These are phyloP conservation scores for Galium porrigens DNA, from an alignment of 305 asterid species.

Conservation along the genomic window DNA sequence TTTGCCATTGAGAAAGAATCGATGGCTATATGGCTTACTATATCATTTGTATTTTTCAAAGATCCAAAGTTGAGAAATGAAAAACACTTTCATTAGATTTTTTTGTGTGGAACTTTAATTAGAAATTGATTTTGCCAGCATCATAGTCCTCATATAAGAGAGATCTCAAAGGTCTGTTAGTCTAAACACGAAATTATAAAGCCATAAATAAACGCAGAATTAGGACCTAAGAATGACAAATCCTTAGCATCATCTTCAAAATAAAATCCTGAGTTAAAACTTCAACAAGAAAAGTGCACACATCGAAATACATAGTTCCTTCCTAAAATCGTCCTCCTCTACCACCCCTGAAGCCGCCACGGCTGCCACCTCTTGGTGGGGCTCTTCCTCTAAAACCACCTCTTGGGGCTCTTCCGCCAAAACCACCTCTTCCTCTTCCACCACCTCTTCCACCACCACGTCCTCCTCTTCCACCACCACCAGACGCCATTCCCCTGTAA, in stretches of 20 bases:
- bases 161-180: neutral
- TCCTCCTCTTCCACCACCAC: constrained; percentile 44
- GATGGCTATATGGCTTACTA: neutral
- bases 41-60: neutral
- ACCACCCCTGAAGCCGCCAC: constrained; percentile 80
- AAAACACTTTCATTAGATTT: neutral
- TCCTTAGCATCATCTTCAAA: constrained; percentile 12
- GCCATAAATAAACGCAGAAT: neutral
- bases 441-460: constrained; percentile 45
- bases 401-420: constrained; percentile 35
- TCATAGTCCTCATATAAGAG: neutral
- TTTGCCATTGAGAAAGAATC: neutral
- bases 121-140: neutral
- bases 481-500: constrained; percentile 35
- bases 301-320: constrained; percentile 12
- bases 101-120: too few relatives aligned
- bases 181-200: neutral
- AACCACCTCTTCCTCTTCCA: constrained; percentile 36
- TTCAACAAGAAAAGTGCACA: constrained; percentile 3
- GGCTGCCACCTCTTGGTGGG: constrained; percentile 39
- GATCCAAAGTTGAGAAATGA: neutral
- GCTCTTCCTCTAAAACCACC: constrained; percentile 71
- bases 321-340: constrained; percentile 61
- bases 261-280: constrained; percentile 9
- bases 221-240: neutral